Base-by-base conservation (phyloP, 495 filamentous ascomycete species). In the Wilcoxina mikolae region DNA sequence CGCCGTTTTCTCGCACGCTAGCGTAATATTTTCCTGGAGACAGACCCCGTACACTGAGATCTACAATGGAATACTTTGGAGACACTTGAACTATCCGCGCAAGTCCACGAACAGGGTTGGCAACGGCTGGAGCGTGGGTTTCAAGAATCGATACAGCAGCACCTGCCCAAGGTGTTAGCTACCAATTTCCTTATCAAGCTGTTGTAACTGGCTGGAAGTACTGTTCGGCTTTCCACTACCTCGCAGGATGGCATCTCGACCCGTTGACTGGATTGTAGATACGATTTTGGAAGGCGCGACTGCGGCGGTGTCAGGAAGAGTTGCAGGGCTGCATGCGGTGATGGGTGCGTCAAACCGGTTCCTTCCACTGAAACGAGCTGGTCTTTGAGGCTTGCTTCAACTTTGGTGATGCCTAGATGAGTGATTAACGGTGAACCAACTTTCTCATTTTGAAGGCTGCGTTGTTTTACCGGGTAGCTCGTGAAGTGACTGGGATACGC, bases 131-230 rank as follows among this genome's bases (percentile, higher is more conserved):
- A 27, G 79, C 75, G 69, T 93, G 90, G 25, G 87, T 94, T 72
- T 98, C 90, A 57, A 96, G 81, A 66, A 98, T 96, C 68, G 87
- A 93, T 29, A 98, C 91, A 29, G 91, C 91, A 22, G 90, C 88
- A 66, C 78, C 87, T 91, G 65, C 50, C 55, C 45, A 39, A 20
- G 9, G 38, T 17, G 9, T 26, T 12, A 33, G 18, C 20, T 9
- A 45, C 20, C 20, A 11, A 22, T 47, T 49, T 26, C 42, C 42
- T 17, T 38, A 38, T 38, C 9, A 17, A 38, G 33, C 17, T 38
- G 18, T 17, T 20, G 4, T n/a, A 55, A 10, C 26, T 54, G 22
- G 38, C 5, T 55, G 25, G 38, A 54, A 83, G 63, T 74, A 90
- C 86, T 85, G 65, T 95, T 80, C 58, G 87, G 78, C 45, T 75